These are phyloP conservation scores for Davidsoniella eucalypti DNA, from an alignment of 2,329 filamentous ascomycete species.

Conservation along the genomic window DNA sequence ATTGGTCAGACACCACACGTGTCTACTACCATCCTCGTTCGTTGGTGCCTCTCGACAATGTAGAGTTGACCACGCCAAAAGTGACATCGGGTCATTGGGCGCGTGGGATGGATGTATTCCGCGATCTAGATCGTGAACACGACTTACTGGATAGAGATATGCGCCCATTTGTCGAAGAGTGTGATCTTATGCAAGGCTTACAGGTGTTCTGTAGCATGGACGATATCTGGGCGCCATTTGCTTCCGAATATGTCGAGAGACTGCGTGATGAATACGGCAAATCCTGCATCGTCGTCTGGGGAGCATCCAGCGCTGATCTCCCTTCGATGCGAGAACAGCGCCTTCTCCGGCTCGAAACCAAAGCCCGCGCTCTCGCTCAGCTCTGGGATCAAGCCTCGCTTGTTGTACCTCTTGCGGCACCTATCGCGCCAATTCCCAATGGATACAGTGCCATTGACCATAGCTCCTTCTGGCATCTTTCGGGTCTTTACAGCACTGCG, in stretches of 20 bases:
- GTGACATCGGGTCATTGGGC: constrained; percentile 71
- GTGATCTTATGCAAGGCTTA: constrained; percentile 78
- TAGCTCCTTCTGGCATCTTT: constrained; percentile 60
- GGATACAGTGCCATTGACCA: constrained; percentile 20
- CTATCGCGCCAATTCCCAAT: constrained; percentile 35
- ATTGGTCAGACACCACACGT: constrained; percentile 92
- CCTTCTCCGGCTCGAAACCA: constrained; percentile 52
- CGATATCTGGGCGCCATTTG: constrained; percentile 70
- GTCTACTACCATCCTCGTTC: constrained; percentile 86
- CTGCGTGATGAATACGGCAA: constrained; percentile 86
- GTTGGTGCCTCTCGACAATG: constrained; percentile 73
- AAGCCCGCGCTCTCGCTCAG: constrained; percentile 52
- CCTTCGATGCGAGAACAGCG: not conserved
- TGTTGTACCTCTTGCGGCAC: constrained; percentile 57
- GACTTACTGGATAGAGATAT: constrained; percentile 85
- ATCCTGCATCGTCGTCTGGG: constrained; percentile 74
- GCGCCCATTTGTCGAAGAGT: constrained; percentile 77
- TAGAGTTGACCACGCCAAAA: constrained; percentile 31
- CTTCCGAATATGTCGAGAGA: constrained; percentile 54
- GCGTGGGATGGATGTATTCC: constrained; percentile 60
- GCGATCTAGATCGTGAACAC: constrained; percentile 56
- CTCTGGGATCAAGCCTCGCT: constrained; percentile 58
- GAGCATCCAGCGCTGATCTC: constrained; percentile 41
- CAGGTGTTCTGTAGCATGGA: constrained; percentile 59
- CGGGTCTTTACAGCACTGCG: constrained; percentile 58